Percentiles rank a stretch among this genome's conserved stretches.
Evolutionary conservation across 2,329 filamentous ascomycete genomes (phyloP).

Genomic region (Trichoderma endophyticum): DNA sequence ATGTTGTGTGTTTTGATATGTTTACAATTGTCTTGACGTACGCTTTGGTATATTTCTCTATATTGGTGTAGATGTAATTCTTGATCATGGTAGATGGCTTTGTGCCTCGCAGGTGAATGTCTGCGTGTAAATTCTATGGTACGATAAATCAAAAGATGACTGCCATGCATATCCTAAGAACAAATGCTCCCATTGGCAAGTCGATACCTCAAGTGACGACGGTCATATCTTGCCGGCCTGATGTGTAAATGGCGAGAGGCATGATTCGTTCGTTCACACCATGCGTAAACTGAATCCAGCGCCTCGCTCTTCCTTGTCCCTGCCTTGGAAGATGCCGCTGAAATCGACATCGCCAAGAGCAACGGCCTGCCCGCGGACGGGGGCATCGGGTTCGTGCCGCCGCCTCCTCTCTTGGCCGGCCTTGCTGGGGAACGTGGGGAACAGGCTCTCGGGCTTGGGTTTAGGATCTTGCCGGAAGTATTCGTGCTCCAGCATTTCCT

Average conservation of each 20-base stretch:
- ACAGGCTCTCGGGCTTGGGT: conserved; percentile 86
- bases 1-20: no score
- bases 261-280: conserved; percentile 31
- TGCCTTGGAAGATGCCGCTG: conserved; percentile 66
- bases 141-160: background rate
- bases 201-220: background rate
- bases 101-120: background rate
- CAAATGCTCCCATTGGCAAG: background rate
- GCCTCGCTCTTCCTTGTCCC: conserved; percentile 62
- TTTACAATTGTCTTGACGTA: background rate
- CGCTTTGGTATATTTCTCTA: background rate
- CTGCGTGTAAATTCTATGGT: background rate
- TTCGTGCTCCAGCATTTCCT: conserved; percentile 70
- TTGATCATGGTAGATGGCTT: background rate
- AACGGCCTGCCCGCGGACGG: conserved; percentile 67
- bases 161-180: background rate
- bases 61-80: background rate
- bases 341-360: conserved; percentile 60
- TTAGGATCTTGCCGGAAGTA: conserved; percentile 90
- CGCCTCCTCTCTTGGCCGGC: conserved; percentile 84
- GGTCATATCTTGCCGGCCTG: background rate
- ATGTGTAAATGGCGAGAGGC: background rate
- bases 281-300: conserved; percentile 66
- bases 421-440: conserved; percentile 95
- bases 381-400: conserved; percentile 73